Evolutionary conservation across 495 filamentous ascomycete species (phyloP).

Genomic region (Terfezia claveryi): DNA sequence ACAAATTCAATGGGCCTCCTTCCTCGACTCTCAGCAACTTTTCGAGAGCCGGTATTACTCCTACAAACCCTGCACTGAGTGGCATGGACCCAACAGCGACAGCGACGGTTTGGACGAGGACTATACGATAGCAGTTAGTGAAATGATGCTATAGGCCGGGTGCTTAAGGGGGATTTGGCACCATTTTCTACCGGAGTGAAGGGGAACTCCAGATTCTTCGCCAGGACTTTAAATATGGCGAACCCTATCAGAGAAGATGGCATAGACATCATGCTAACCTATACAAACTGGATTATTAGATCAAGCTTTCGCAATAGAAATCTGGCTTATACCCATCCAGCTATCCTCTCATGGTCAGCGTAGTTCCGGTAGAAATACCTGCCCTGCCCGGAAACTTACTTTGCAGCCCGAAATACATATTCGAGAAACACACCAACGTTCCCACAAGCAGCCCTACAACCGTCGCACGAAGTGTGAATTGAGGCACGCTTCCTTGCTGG

Average conservation of each 20-base stretch:
- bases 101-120: conserved; percentile 89
- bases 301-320: background rate
- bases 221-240: conserved; percentile 69
- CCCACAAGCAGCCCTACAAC: conserved; percentile 65
- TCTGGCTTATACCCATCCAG: conserved; percentile 49
- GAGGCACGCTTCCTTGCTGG: conserved; percentile 9
- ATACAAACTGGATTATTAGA: background rate
- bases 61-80: conserved; percentile 85
- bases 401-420: conserved; percentile 95
- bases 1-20: conserved; percentile 49
- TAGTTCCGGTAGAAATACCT: background rate
- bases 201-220: conserved; percentile 45
- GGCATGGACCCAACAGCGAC: conserved; percentile 95
- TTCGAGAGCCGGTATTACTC: conserved; percentile 66
- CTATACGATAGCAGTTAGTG: conserved; percentile 1
- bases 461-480: conserved; percentile 69
- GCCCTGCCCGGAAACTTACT: conserved; percentile 21
- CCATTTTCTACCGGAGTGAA: conserved; percentile 91
- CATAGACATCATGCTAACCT: conserved; percentile 61
- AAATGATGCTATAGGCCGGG: background rate
- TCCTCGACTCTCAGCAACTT: conserved; percentile 57
- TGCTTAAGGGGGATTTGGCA: background rate
- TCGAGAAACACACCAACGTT: conserved; percentile 76
- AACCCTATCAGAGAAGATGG: conserved; percentile 90
- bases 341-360: conserved; percentile 1